A percentile compares a stretch with the other conserved stretches of the same genome.
Evolutionary conservation across 75 land plant species (phyloP).

Genomic region (Selaginella tamariscina): DNA sequence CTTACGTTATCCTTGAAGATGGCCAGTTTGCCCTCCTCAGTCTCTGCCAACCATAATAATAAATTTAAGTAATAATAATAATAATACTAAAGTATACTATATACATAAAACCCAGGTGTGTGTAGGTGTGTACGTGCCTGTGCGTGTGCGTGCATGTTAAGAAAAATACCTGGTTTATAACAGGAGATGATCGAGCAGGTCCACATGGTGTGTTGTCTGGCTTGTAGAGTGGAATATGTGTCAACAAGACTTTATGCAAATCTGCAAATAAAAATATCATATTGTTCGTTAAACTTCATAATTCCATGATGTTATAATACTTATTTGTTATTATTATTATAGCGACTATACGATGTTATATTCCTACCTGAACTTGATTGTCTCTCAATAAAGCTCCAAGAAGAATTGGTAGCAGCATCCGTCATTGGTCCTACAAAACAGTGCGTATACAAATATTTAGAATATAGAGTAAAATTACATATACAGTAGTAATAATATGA

Average conservation of each 20-base stretch:
- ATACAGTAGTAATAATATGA: too few relatives aligned
- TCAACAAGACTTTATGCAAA: not conserved
- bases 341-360: too few relatives aligned
- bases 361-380: not conserved
- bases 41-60: not conserved
- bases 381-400: slow-evolving; percentile 22
- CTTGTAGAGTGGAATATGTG: not conserved
- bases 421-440: slow-evolving; percentile 13
- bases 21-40: not conserved
- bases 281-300: too few relatives aligned
- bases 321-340: too few relatives aligned
- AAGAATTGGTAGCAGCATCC: slow-evolving; percentile 11
- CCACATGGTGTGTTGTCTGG: slow-evolving; percentile 9
- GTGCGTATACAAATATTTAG: not conserved
- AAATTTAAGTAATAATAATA: too few relatives aligned
- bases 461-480: not conserved
- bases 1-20: not conserved
- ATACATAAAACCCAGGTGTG: too few relatives aligned
- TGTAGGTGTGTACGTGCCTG: too few relatives aligned
- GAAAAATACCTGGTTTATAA: slow-evolving; percentile 4
- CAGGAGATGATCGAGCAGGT: not conserved
- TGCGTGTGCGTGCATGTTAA: not conserved
- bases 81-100: too few relatives aligned
- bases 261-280: not conserved
- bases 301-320: too few relatives aligned